Percentiles rank a stretch among this genome's conserved stretches.
These are phyloP conservation scores for Entomortierella beljakovae DNA, from an alignment of 192 early-diverging fungal genomes.

Conservation along the genomic window DNA sequence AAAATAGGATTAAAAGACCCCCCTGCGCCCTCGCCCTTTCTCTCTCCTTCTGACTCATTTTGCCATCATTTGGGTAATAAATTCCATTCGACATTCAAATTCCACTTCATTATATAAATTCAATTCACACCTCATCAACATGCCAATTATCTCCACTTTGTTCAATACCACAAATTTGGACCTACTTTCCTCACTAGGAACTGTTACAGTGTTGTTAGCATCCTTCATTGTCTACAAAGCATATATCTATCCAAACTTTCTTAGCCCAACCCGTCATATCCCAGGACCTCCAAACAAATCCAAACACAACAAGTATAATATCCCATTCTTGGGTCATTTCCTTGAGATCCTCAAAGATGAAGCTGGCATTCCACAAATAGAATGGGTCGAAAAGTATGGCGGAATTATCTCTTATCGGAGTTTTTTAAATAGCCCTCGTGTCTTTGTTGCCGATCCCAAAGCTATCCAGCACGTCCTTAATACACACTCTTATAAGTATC, in stretches of 20 bases:
- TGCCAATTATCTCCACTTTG: constrained; percentile 26
- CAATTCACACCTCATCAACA: constrained; percentile 2
- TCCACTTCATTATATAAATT: too few species aligned
- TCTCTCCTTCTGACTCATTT: too few species aligned
- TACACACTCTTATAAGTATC: constrained; percentile 58
- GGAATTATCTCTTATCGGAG: constrained; percentile 61
- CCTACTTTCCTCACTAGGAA: constrained; percentile 11
- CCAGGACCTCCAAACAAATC: constrained; percentile 62
- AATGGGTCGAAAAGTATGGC: constrained; percentile 64
- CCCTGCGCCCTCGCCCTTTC: too few species aligned
- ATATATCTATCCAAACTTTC: constrained; percentile 52
- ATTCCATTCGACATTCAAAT: too few species aligned
- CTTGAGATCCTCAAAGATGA: constrained; percentile 58
- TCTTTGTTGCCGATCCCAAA: constrained; percentile 62
- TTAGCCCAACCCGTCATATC: constrained; percentile 55
- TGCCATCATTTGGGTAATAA: too few species aligned
- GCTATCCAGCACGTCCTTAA: constrained; percentile 58
- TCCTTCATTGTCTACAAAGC: constrained; percentile 55
- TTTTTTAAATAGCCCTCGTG: constrained; percentile 50
- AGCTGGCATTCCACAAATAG: constrained; percentile 53
- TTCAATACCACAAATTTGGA: constrained; percentile 5
- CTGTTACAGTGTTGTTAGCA: constrained; percentile 16
- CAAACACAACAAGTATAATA: constrained; percentile 37
- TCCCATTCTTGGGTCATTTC: constrained; percentile 60
- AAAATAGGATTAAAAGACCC: too few species aligned